Percentiles rank a stretch among this genome's conserved stretches.
Conservation (phyloP, 345 rosid species). For the Lagerstroemia speciosa region DNA sequence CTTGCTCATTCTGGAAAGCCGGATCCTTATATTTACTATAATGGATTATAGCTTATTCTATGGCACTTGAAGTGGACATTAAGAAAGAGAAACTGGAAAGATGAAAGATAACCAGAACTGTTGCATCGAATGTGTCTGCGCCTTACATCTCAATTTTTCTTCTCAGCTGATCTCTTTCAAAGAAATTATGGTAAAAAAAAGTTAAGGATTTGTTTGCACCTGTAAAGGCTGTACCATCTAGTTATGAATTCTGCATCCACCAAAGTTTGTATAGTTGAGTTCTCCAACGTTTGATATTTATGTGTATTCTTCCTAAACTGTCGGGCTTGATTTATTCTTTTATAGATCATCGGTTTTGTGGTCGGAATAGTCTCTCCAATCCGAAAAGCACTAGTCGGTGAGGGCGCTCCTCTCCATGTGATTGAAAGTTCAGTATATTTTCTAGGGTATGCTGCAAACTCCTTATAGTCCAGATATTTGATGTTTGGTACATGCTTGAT, state of each 20-base stretch:
- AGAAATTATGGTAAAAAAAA: too few relatives aligned
- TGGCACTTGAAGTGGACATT: neutral
- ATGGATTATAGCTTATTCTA: neutral
- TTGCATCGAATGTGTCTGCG: neutral
- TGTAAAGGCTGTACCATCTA: too few relatives aligned
- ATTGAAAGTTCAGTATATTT: constrained; percentile 10
- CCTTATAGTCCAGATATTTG: neutral
- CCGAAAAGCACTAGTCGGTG: constrained; percentile 20
- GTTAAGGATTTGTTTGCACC: too few relatives aligned
- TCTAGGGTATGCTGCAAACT: constrained; percentile 14
- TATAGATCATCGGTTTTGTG: constrained; percentile 21
- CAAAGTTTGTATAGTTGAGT: neutral
- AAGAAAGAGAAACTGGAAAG: neutral
- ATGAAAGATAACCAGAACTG: neutral
- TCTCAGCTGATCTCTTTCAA: neutral
- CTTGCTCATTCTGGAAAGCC: neutral
- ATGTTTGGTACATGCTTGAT: neutral
- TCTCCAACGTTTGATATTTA: neutral
- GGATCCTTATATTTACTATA: neutral
- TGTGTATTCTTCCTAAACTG: neutral
- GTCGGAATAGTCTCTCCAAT: constrained; percentile 18
- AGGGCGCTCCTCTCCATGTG: constrained; percentile 19
- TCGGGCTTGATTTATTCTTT: neutral
- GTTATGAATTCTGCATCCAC: too few relatives aligned
- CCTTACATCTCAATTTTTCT: too few relatives aligned